Base-by-base conservation (phyloP, 2,329 filamentous ascomycete genomes). In the Calonectria crousiana region DNA sequence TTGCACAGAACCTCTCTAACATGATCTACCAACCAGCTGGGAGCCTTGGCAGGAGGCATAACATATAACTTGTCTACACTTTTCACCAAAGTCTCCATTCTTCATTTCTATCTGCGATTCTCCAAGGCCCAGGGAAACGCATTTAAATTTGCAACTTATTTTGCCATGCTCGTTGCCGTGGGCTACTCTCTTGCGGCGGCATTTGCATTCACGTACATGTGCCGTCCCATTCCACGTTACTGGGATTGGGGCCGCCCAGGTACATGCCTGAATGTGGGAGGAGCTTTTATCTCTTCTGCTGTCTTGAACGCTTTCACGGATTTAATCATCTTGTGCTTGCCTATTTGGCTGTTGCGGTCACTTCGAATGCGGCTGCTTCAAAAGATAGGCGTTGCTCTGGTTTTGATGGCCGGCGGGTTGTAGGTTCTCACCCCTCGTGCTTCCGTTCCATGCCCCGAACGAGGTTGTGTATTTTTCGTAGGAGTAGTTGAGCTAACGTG, bases 31-130 rank as follows among this genome's bases (percentile, higher is more conserved):
- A 36, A 34, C 18, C 26, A 68, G 66, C 34, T 68, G 10, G 49
- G 66, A 67, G 65, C 65, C 2, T 34, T 58, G 56, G 34, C 23
- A 6, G 66, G 49, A 36, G 51, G 18, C 10, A 3, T 68, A 1
- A 68, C 51, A 11, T 68, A 68, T 49, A 68, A 68, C 28, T 13
- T 68, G 5, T 68, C 36, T 32, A 68, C 66, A 2, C 51, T 68
- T 10, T 68, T 68, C 51, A 58, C 51, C 4, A 68, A 68, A 26
- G 49, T 68, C 10, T 68, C 66, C 51, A 68, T 68, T 26, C 66
- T 68, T 26, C 66, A 58, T 26, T 68, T 68, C 36, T 68, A 68
- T 47, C 32, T 68, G 26, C 66, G 66, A 18, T 68, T 68, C 66
- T 44, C 66, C 18, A 28, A 32, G 14, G 51, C 20, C 6, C 66